A percentile compares a stretch with the other conserved stretches of the same genome.
These are phyloP conservation scores for Barbarea vulgaris DNA, from an alignment of 345 rosid species.

Conservation along the genomic window DNA sequence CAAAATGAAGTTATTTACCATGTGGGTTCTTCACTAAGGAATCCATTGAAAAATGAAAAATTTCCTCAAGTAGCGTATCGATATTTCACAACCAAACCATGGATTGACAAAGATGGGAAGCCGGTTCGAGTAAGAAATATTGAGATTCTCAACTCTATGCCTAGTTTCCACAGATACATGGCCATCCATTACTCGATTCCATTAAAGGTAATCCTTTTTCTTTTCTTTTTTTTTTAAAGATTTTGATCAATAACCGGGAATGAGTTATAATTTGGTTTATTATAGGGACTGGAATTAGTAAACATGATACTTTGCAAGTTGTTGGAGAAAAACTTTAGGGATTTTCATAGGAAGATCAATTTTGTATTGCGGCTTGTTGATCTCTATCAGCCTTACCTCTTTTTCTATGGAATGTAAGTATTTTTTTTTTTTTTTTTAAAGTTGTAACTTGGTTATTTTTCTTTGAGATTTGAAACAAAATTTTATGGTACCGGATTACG, in stretches of 20 bases:
- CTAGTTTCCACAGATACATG: conserved; percentile 77
- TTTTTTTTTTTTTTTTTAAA: no score
- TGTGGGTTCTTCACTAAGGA: conserved; percentile 67
- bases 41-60: conserved; percentile 46
- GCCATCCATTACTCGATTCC: conserved; percentile 58
- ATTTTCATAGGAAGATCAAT: conserved; percentile 10
- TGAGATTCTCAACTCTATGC: conserved; percentile 55
- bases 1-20: conserved; percentile 56
- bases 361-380: conserved; percentile 25
- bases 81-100: conserved; percentile 71
- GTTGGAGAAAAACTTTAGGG: conserved; percentile 12
- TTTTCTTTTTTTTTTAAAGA: no score
- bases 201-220: no score
- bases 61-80: conserved; percentile 49
- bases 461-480: background rate
- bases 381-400: conserved; percentile 40
- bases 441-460: background rate
- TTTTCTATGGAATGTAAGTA: conserved; percentile 40
- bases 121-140: conserved; percentile 54
- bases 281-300: conserved; percentile 36
- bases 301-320: conserved; percentile 35
- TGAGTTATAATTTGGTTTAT: no score
- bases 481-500: background rate
- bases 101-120: conserved; percentile 83
- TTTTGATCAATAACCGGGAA: no score